These are phyloP conservation scores for Zygosaccharomyces pseudorouxii DNA, from an alignment of 805 yeast species.

Conservation along the genomic window DNA sequence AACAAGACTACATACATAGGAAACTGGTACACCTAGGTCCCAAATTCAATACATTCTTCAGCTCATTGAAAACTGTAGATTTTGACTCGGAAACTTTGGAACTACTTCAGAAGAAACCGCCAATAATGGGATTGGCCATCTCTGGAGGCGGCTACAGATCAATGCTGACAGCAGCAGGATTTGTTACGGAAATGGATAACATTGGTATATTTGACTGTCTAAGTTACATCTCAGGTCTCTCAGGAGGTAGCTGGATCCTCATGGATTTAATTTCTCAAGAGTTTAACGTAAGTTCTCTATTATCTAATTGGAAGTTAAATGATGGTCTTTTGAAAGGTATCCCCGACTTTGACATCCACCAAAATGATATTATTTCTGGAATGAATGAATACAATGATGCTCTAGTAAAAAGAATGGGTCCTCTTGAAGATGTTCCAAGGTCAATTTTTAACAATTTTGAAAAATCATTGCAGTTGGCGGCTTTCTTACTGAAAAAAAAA, in stretches of 20 bases:
- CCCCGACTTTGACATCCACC: constrained; percentile 45
- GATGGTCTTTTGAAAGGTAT: constrained; percentile 53
- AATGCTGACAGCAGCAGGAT: constrained; percentile 34
- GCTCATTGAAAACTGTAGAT: constrained; percentile 33
- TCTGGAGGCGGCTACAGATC: constrained; percentile 40
- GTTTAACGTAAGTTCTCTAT: constrained; percentile 34
- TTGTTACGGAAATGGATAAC: constrained; percentile 27
- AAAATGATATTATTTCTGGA: constrained; percentile 24
- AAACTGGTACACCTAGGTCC: constrained; percentile 33
- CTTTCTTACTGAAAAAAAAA: constrained; percentile 8
- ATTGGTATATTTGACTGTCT: constrained; percentile 49
- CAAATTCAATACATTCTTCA: constrained; percentile 32
- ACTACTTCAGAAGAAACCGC: constrained; percentile 21
- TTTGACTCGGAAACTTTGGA: constrained; percentile 32
- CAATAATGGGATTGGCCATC: constrained; percentile 36
- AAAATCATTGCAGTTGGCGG: constrained; percentile 16
- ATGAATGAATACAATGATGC: constrained; percentile 5
- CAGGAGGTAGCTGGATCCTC: constrained; percentile 72
- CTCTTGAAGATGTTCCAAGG: background rate
- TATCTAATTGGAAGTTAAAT: constrained; percentile 40
- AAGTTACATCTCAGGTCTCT: constrained; percentile 57
- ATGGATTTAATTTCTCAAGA: constrained; percentile 43
- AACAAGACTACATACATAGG: constrained; percentile 18
- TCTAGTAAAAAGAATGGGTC: background rate
- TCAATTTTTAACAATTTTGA: constrained; percentile 22